Base-by-base conservation (phyloP, 2,329 filamentous ascomycete species). In the Dactylellina drechsleri region DNA sequence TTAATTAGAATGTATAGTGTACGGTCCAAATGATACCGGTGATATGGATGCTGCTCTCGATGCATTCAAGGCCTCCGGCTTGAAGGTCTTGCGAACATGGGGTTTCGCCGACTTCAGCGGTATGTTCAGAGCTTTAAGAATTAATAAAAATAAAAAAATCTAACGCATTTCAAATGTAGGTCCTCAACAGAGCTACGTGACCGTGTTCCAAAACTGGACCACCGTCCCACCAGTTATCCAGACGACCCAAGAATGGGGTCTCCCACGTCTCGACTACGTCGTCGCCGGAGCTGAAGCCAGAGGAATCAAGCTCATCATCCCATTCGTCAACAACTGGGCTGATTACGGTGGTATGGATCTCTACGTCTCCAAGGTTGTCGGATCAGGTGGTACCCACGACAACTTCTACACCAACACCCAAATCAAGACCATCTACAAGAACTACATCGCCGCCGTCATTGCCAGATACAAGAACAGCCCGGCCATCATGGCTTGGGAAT, bases 241-340 rank as follows among this genome's bases (percentile, higher is more conserved):
- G 7, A 53, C 59, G 23, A 75, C 64, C 13, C 52, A 75, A 20
- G 71, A 75, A 43, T 58, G 64, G 20, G 71, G 89, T 15, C 85
- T 91, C 7, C 84, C 89, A 80, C 85, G 88, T 13, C 85, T 91
- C 1, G 89, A 91, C 79, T 87, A 87, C 62, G 87, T 90, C 0
- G 88, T 91, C 62, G 80, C 84, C 45, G 83, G 86, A 0, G 88
- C 88, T 4, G 87, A 89, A 80, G 83, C 83, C 65, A 83, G 86
- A 64, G 86, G 86, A 2, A 83, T 91, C 77, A 89, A 89, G 80
- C 82, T 90, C 4, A 88, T 91, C 75, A 85, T 89, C 79, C 86
- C 87, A 77, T 87, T 90, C 50, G 87, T 90, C 66, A 91, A 91
- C 82, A 87, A 91, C 82, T 91, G 89, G 88, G 83, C 83, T 53